Evolutionary conservation across 495 filamentous ascomycete genomes (phyloP), one percentile per base, ranked within the genome.

Genomic region (Aspergillus coremiiformis): DNA sequence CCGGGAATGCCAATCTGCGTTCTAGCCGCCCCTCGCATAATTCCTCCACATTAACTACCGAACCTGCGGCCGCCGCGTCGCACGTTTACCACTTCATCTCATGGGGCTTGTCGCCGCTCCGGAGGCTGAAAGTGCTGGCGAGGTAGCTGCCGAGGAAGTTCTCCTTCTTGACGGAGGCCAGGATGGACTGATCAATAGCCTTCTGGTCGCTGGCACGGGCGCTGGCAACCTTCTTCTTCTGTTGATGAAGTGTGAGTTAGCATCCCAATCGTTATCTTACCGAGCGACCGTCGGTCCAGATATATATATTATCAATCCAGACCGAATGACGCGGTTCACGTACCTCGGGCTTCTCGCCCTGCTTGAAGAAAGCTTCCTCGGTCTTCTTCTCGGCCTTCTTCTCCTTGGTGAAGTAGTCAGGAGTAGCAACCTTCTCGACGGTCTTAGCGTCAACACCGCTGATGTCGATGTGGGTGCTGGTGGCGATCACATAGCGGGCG

Each of bases 401-500:
- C 71, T 96, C 93, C 66, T 85, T 84, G 66, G 87, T 84, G 83
- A 97, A 99, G 84, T 97, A 99, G 67, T 85, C 88, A 58, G 84
- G 79, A 61, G 77, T 72, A 56, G 84, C 75, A 61, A 91, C 79
- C 82, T 95, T 92, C 70, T 95, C 85, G 59, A 97, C 66, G 66
- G 87, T 85, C 67, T 80, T 80, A 66, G 78, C 65, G 75, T 96
- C 89, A 66, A 97, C 73, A 68, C 89, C 89, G 63, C 79, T 70
- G 50, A 97, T 73, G 69, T 96, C 87, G 60, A 99, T 81, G 72
- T 84, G 87, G 64, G 84, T 84, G 65, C 86, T 94, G 61, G 94
- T 99, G 66, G 91, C 92, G 72, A 97, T 97, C 57, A 99, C 94
- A 77, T 97, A 99, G 80, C 94, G 85, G 63, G 92, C 77, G 79